Conservation (phyloP, 352 stramenopile species). For the Paralagenidium karlingii region DNA sequence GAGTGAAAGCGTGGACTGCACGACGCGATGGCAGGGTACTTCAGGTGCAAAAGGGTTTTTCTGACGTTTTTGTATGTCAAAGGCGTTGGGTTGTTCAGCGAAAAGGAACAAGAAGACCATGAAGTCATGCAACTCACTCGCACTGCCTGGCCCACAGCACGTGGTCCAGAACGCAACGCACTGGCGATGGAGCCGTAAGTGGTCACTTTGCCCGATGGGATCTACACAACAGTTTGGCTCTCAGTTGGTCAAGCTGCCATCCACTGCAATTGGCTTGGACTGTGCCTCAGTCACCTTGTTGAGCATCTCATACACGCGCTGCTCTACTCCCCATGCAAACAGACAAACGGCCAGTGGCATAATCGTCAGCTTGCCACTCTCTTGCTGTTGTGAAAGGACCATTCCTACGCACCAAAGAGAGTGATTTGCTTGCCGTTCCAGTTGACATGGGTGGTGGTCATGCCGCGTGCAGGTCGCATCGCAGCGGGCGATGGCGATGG, state of each 20-base stretch:
- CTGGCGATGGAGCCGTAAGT: conserved; percentile 63
- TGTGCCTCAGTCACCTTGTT: conserved; percentile 27
- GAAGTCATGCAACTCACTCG: conserved; percentile 23
- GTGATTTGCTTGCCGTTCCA: conserved; percentile 67
- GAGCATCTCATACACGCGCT: conserved; percentile 69
- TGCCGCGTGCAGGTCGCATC: too few relatives aligned
- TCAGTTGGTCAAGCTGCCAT: neutral
- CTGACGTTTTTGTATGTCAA: conserved; percentile 10
- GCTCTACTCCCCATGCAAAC: conserved; percentile 19
- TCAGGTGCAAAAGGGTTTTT: conserved; percentile 73
- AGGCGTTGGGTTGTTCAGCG: too few relatives aligned
- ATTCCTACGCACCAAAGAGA: conserved; percentile 27
- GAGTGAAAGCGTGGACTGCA: too few relatives aligned
- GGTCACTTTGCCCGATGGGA: conserved; percentile 62
- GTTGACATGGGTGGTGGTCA: conserved; percentile 40
- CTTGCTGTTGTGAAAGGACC: neutral
- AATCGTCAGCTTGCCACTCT: neutral
- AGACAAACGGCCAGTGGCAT: neutral
- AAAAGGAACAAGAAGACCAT: neutral
- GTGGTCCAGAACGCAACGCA: conserved; percentile 42
- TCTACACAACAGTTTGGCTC: conserved; percentile 16
- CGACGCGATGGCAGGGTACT: conserved; percentile 65
- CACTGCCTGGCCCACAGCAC: conserved; percentile 66
- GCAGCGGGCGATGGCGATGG: too few relatives aligned
- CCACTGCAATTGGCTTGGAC: neutral